Percentiles rank a stretch among this genome's conserved stretches.
phyloP scores from a whole-genome alignment of 345 rosid species.

The Eucalyptus caleyi region DNA sequence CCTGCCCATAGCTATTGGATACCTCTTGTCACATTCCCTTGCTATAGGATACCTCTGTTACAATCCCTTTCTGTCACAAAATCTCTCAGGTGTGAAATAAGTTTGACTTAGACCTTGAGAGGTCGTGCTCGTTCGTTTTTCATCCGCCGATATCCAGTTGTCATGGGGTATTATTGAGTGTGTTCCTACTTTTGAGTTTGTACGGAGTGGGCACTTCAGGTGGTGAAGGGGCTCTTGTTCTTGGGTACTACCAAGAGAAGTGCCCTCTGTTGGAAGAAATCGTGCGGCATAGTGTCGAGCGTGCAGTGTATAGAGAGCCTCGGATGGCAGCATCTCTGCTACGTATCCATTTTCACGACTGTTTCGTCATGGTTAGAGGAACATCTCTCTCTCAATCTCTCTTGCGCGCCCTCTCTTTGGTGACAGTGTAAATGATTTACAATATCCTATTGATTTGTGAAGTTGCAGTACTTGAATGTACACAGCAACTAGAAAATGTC shows the following conservation, averaged over 20 bases:
- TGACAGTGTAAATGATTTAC: neutral
- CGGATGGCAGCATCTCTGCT: slow-evolving; percentile 79
- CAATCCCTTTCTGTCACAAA: neutral
- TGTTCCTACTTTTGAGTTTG: slow-evolving; percentile 3
- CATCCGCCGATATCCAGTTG: slow-evolving; percentile 9
- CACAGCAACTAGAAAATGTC: neutral
- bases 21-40: neutral
- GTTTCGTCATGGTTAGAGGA: slow-evolving; percentile 51
- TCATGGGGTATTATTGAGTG: neutral
- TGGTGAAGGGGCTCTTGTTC: slow-evolving; percentile 17
- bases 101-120: neutral
- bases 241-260: slow-evolving; percentile 60
- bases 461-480: neutral
- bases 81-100: neutral
- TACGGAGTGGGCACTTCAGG: neutral
- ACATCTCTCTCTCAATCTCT: neutral
- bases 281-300: slow-evolving; percentile 36
- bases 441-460: neutral
- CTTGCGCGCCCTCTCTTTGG: neutral
- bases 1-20: neutral
- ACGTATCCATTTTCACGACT: slow-evolving; percentile 80
- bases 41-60: neutral
- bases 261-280: slow-evolving; percentile 68
- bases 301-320: slow-evolving; percentile 56
- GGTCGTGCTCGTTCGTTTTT: neutral